These are phyloP conservation scores for Podospora bellae-mahoneyi DNA, from an alignment of 495 filamentous ascomycete species.

Conservation along the genomic window DNA sequence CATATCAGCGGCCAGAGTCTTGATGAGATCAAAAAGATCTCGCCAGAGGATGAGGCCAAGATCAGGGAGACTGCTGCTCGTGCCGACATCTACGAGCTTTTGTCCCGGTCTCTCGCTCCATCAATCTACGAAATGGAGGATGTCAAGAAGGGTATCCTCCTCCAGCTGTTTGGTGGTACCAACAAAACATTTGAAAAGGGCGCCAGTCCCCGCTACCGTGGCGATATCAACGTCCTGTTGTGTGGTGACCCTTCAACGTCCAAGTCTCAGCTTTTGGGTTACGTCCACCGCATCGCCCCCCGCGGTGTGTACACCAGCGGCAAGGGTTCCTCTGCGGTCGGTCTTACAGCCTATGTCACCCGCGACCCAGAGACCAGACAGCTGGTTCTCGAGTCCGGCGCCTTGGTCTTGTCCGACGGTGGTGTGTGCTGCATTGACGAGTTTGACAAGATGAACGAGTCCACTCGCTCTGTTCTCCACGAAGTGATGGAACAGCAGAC, in stretches of 20 bases:
- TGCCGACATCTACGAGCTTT: slow-evolving; percentile 88
- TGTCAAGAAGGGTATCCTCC: slow-evolving; percentile 94
- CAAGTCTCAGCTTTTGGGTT: slow-evolving; percentile 90
- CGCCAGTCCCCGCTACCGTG: slow-evolving; percentile 89
- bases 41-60: slow-evolving; percentile 85
- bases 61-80: slow-evolving; percentile 79
- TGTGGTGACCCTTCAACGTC: slow-evolving; percentile 96
- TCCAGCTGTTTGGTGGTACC: slow-evolving; percentile 96
- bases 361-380: slow-evolving; percentile 88
- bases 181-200: slow-evolving; percentile 98
- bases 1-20: slow-evolving; percentile 73
- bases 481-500: slow-evolving; percentile 99
- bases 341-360: slow-evolving; percentile 97
- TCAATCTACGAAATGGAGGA: slow-evolving; percentile 98
- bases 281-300: slow-evolving; percentile 96
- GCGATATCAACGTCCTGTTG: slow-evolving; percentile 94
- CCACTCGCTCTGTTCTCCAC: slow-evolving; percentile 91
- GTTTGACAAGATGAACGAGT: slow-evolving; percentile 98
- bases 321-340: slow-evolving; percentile 94
- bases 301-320: slow-evolving; percentile 96
- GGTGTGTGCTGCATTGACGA: slow-evolving; percentile 99
- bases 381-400: slow-evolving; percentile 93
- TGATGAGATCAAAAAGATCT: slow-evolving; percentile 77
- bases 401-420: slow-evolving; percentile 90
- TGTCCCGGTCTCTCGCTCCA: slow-evolving; percentile 87